Evolutionary conservation across 2,329 filamentous ascomycete genomes (phyloP).

Genomic region (Trichoderma cornu-damae): DNA sequence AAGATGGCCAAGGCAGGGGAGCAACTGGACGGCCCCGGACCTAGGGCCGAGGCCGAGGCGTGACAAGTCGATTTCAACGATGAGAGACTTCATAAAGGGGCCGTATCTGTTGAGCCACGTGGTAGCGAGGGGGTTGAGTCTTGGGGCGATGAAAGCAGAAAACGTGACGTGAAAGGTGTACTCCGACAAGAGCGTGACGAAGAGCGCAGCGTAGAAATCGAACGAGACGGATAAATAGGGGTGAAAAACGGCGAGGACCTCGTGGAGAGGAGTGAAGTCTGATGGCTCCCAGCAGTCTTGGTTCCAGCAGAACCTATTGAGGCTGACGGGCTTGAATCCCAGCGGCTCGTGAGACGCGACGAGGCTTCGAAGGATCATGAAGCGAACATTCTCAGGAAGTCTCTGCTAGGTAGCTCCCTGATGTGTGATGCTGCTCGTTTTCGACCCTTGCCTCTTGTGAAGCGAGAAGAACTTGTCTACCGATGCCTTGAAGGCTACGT

Average conservation of each 20-base stretch:
- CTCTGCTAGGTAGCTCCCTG: neutral
- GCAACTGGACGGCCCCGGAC: conserved; percentile 24
- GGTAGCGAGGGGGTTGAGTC: conserved; percentile 33
- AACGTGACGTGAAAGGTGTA: conserved; percentile 37
- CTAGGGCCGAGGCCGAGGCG: conserved; percentile 32
- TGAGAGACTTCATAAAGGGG: conserved; percentile 33
- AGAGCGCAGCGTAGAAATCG: conserved; percentile 35
- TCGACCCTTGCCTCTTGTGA: conserved; percentile 15
- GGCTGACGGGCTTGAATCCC: conserved; percentile 26
- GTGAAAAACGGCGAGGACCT: conserved; percentile 25
- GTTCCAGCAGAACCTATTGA: conserved; percentile 28
- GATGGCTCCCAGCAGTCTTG: conserved; percentile 33
- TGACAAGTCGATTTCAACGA: conserved; percentile 40
- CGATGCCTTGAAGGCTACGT: conserved; percentile 21
- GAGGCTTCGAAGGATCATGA: conserved; percentile 28
- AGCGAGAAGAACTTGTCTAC: conserved; percentile 26
- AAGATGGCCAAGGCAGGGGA: conserved; percentile 25
- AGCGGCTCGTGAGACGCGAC: conserved; percentile 12
- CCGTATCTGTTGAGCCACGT: conserved; percentile 35
- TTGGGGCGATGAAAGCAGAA: conserved; percentile 33
- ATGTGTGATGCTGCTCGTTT: conserved; percentile 10
- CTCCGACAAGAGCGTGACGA: conserved; percentile 33
- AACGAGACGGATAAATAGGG: conserved; percentile 32
- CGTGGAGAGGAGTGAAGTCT: conserved; percentile 31
- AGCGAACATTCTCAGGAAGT: conserved; percentile 23